A percentile compares a stretch with the other conserved stretches of the same genome.
Conservation (phyloP, 106 monocot species). For the Ottelia alismoides region DNA sequence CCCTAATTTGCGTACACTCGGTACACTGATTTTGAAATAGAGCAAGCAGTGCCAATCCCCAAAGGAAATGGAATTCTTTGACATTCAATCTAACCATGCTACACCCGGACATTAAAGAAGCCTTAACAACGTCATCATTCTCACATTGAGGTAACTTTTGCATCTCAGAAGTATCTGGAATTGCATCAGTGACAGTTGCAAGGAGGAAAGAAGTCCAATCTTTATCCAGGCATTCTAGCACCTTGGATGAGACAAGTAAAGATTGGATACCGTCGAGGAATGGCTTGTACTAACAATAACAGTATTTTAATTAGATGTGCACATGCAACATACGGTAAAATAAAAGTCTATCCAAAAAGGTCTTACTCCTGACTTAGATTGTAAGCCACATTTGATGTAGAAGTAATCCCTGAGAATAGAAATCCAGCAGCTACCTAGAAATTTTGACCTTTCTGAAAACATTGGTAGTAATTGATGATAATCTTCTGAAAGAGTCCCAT, state of each 20-base stretch:
- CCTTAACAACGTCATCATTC: conserved; percentile 14
- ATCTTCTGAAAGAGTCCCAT: conserved; percentile 46
- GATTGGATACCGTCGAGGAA: conserved; percentile 94
- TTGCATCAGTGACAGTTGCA: conserved; percentile 60
- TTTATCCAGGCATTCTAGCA: conserved; percentile 61
- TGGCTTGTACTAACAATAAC: conserved; percentile 57
- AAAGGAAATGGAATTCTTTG: conserved; percentile 67
- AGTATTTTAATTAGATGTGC: no score
- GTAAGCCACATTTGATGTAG: conserved; percentile 54
- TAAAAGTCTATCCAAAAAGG: no score
- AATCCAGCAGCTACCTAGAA: conserved; percentile 82
- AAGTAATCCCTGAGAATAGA: conserved; percentile 64
- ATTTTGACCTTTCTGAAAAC: conserved; percentile 51
- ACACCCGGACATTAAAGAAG: conserved; percentile 41
- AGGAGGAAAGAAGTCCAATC: conserved; percentile 63
- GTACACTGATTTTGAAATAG: conserved; percentile 43
- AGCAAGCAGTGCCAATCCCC: conserved; percentile 68
- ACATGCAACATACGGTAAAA: no score
- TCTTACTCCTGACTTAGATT: conserved; percentile 56
- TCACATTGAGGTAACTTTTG: conserved; percentile 10
- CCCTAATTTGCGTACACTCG: conserved; percentile 6
- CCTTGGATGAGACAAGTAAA: conserved; percentile 61
- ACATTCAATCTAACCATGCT: conserved; percentile 71
- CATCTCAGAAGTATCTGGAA: conserved; percentile 34
- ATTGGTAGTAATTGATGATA: conserved; percentile 62